Base-by-base conservation (phyloP, 75 land plant species). In the Adiantum capillusveneris region DNA sequence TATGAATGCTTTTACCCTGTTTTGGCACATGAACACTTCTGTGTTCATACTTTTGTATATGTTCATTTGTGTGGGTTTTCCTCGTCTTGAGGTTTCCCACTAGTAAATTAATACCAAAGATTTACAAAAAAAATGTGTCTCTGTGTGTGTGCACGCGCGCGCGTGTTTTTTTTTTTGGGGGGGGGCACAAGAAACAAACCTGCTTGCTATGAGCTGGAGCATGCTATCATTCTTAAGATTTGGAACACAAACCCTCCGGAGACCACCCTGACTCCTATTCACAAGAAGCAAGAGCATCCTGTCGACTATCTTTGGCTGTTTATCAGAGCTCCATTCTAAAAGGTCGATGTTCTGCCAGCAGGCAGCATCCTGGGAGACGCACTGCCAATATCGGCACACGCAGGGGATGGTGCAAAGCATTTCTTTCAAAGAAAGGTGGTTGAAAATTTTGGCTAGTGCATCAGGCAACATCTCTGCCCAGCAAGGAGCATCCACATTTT, bases 391-490 rank as follows among this genome's bases (percentile, higher is more conserved):
- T 31, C 80, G 80, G 65, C 90, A 86, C 6, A 86, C 87, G 14
- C 75, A 65, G 2, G 86, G 90, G n/a, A 86, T 65, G 27, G 83
- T 82, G 0, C 76, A 74, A 12, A 86, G 56, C 9, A 60, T 42
- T 56, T 83, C 87, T 29, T 78, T 75, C 21, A 86, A 79, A 0
- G 84, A 46, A 2, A 86, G 81, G 31, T 78, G 68, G 17, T 62
- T 70, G 60, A 86, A 83, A 51, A 86, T 83, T 6, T 83, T 63
- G 16, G 84, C 82, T 9, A 86, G 77, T 0, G 84, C 79, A 46
- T 86, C 90, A 0, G 90, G 90, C 6, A 80, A 71, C 31, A 86
- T 60, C 41, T 86, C 86, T 11, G 74, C 86, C 90, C 90, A 86
- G 29, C 37, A 31, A 20, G 14, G 49, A 7, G 2, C 49, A 46